Percentiles rank a stretch among this genome's conserved stretches.
phyloP scores from a whole-genome alignment of 495 filamentous ascomycete species.

The Neurospora sp. region DNA sequence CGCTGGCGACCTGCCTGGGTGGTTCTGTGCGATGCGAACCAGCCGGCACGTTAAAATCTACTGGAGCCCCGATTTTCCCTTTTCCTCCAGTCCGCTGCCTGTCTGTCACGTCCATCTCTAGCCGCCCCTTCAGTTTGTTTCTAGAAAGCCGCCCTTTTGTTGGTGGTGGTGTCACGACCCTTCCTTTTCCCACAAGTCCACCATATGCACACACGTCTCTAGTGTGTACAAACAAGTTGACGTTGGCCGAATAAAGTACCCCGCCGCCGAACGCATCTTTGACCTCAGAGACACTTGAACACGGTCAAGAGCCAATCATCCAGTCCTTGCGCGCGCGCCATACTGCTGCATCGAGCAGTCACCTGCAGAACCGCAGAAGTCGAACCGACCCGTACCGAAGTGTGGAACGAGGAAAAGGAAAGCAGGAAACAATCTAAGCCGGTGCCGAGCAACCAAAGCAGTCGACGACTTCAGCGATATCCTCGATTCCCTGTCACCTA shows the following conservation, averaged over 20 bases:
- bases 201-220: background rate
- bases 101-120: constrained; percentile 4
- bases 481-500: background rate
- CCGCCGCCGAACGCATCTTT: background rate
- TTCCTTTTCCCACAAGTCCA: background rate
- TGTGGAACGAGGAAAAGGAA: background rate
- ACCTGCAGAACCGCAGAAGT: background rate
- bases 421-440: background rate
- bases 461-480: background rate
- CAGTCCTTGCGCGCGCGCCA: background rate
- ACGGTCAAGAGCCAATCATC: background rate
- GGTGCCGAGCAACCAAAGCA: background rate
- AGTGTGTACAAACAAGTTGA: background rate
- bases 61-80: constrained; percentile 12
- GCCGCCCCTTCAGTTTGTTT: constrained; percentile 1
- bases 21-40: constrained; percentile 3
- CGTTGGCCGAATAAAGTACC: background rate
- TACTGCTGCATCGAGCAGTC: background rate
- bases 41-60: constrained; percentile 8
- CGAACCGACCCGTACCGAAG: background rate
- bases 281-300: background rate
- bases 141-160: background rate
- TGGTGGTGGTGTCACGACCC: constrained; percentile 1
- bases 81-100: background rate
- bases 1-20: constrained; percentile 2